A percentile compares a stretch with the other conserved stretches of the same genome.
Conservation (phyloP, 345 rosid genomes). For the Aquilaria sinensis region DNA sequence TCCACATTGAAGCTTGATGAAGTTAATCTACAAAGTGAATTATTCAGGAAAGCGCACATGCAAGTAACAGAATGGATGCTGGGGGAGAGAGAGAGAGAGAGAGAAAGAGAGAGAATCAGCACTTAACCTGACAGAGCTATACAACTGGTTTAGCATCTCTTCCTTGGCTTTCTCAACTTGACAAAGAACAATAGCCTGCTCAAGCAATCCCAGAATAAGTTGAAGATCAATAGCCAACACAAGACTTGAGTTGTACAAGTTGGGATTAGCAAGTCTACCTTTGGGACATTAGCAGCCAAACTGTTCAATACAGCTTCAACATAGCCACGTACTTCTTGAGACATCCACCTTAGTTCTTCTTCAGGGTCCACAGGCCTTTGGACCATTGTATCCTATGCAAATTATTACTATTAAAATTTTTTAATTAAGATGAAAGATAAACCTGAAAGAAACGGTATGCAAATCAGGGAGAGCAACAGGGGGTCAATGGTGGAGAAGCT, state of each 20-base stretch:
- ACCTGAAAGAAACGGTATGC: too few relatives aligned
- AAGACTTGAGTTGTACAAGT: neutral
- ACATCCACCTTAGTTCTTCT: constrained; percentile 97
- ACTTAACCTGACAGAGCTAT: constrained; percentile 75
- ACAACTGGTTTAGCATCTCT: constrained; percentile 94
- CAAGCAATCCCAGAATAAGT: constrained; percentile 17
- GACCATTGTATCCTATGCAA: constrained; percentile 66
- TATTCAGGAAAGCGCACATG: neutral
- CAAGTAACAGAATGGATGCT: too few relatives aligned
- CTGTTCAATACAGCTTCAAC: constrained; percentile 95
- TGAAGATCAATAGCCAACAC: constrained; percentile 11
- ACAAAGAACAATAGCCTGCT: constrained; percentile 95
- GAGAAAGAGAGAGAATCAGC: neutral
- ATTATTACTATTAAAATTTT: too few relatives aligned
- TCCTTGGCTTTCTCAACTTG: constrained; percentile 97
- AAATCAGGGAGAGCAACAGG: too few relatives aligned
- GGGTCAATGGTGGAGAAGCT: too few relatives aligned
- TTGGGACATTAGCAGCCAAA: constrained; percentile 88
- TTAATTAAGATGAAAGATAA: neutral
- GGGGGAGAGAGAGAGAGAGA: too few relatives aligned
- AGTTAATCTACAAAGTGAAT: neutral
- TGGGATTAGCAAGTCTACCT: constrained; percentile 31
- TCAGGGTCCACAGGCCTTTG: constrained; percentile 89
- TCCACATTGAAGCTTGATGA: too few relatives aligned
- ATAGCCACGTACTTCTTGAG: constrained; percentile 96